Percentiles rank a stretch among this genome's conserved stretches.
Evolutionary conservation across 106 monocot species (phyloP).

Genomic region (Gastrodia elata): DNA sequence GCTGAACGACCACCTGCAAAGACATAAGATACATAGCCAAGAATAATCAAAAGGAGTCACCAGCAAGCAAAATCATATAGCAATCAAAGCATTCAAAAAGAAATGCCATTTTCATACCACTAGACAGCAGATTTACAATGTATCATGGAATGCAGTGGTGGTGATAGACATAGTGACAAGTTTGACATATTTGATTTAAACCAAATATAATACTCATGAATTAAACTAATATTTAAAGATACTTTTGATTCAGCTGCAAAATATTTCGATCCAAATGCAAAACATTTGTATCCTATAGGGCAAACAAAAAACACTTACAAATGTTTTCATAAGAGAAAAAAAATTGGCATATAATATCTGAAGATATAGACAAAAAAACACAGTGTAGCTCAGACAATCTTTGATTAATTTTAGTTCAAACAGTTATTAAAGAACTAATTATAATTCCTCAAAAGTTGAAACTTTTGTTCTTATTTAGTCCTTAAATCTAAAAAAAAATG

Average conservation of each 20-base stretch:
- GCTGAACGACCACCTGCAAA: constrained; percentile 72
- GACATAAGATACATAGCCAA: constrained; percentile 1
- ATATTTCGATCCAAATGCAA: not conserved
- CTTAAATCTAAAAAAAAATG: too few species aligned
- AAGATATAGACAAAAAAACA: too few species aligned
- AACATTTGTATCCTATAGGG: not conserved
- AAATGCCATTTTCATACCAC: not conserved
- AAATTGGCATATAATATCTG: not conserved
- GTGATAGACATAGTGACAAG: not conserved
- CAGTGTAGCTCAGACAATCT: too few species aligned
- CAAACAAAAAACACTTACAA: not conserved
- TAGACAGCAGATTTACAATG: not conserved
- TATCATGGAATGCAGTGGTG: not conserved
- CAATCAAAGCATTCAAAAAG: not conserved
- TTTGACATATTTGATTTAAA: not conserved
- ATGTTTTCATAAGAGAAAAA: not conserved
- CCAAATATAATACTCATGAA: not conserved
- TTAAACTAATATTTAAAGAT: not conserved
- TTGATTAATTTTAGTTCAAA: too few species aligned
- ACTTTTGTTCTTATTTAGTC: too few species aligned
- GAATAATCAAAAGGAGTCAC: not conserved
- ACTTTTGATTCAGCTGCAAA: not conserved
- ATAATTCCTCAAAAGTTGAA: too few species aligned
- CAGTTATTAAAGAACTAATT: too few species aligned
- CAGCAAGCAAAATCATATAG: not conserved